phyloP scores from a whole-genome alignment of 768 basidiomycete genomes.

The Boletus sp. region DNA sequence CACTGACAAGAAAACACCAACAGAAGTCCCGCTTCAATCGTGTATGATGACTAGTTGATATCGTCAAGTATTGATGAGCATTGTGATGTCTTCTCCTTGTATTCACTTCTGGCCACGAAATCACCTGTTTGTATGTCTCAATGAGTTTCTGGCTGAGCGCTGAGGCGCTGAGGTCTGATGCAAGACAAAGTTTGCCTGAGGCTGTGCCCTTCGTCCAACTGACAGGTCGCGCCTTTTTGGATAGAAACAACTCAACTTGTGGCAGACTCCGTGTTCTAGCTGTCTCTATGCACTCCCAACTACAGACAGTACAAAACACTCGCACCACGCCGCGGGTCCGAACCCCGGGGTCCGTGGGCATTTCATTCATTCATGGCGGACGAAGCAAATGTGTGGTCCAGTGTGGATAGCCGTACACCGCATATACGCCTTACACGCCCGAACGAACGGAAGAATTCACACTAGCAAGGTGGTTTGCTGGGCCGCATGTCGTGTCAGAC shows the following conservation, averaged over 20 bases:
- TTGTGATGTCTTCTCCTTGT: neutral
- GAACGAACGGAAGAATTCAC: neutral
- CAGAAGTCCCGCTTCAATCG: conserved; percentile 21
- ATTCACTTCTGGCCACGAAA: neutral
- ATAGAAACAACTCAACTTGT: no score
- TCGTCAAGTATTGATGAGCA: neutral
- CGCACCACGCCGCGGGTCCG: no score
- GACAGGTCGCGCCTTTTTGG: no score
- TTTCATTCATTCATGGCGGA: neutral
- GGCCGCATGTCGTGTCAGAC: neutral
- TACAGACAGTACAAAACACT: no score
- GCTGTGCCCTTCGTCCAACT: no score
- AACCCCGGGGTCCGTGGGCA: no score
- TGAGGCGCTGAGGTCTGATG: no score
- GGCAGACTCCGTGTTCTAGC: neutral
- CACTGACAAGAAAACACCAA: neutral
- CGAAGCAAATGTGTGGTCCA: neutral
- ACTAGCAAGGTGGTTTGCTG: neutral
- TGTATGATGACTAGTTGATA: conserved; percentile 17
- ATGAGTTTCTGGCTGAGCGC: neutral
- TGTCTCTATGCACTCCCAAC: neutral
- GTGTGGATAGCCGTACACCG: neutral
- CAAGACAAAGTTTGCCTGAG: no score
- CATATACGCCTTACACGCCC: neutral
- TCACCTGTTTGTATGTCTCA: neutral